A percentile compares a stretch with the other conserved stretches of the same genome.
Conservation (phyloP, 495 filamentous ascomycete species). For the Aspergillus steynii region DNA sequence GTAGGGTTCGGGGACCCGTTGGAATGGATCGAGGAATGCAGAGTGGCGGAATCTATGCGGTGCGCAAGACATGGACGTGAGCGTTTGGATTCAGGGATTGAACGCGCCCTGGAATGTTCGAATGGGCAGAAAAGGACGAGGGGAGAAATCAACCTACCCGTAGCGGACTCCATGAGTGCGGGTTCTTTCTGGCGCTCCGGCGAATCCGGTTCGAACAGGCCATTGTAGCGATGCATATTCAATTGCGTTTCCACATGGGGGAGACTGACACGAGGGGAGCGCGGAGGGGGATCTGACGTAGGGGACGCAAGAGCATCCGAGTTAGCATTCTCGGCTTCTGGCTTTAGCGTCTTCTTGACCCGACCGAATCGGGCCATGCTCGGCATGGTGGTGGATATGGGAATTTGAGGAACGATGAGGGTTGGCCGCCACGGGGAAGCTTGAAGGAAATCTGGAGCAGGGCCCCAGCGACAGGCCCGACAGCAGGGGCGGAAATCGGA, state of each 20-base stretch:
- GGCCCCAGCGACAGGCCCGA: conserved; percentile 2
- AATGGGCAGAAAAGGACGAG: not conserved
- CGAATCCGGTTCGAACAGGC: conserved; percentile 34
- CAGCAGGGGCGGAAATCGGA: not conserved
- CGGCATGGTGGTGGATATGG: conserved; percentile 16
- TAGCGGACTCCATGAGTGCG: conserved; percentile 10
- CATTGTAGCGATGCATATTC: conserved; percentile 48
- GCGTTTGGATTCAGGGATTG: not conserved
- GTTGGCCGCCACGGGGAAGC: conserved; percentile 10
- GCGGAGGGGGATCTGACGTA: conserved; percentile 23
- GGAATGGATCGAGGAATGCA: conserved; percentile 17
- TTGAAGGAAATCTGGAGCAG: conserved; percentile 8
- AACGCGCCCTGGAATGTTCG: not conserved
- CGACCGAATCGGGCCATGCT: conserved; percentile 34
- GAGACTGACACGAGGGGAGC: conserved; percentile 42
- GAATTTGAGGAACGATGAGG: conserved; percentile 10
- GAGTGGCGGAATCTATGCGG: conserved; percentile 26
- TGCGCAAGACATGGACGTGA: not conserved
- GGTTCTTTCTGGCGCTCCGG: conserved; percentile 20
- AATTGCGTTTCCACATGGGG: conserved; percentile 46
- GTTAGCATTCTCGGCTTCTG: conserved; percentile 32
- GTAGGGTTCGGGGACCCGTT: conserved; percentile 27
- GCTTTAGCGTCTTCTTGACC: conserved; percentile 28
- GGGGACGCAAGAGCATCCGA: conserved; percentile 18
- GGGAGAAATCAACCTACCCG: conserved; percentile 22